Evolutionary conservation across 768 basidiomycete genomes (phyloP), one percentile per base, ranked within the genome.

Genomic region (Sarcodon aspratus): DNA sequence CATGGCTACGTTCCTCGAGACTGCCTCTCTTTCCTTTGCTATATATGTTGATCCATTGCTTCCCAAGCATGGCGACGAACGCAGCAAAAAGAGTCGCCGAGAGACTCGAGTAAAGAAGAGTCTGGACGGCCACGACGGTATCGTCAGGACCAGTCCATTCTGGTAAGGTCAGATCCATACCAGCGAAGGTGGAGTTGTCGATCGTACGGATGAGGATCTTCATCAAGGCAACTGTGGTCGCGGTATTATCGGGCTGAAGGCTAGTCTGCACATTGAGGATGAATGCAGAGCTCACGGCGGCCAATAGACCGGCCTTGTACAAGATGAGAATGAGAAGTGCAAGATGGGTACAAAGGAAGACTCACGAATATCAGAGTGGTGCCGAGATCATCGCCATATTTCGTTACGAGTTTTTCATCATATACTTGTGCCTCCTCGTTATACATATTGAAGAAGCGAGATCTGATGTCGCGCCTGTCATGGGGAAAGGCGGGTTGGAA

Each of bases 281-380:
- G 38, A 65, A 63, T 0, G 63, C 56, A 8, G 63, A 63, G 31
- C 58, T 17, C 9, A 59, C 56, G 9, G 56, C 59, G 7, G 63
- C 63, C 49, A 63, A 65, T 8, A 65, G 52, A 40, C 58, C 62
- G 6, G 63, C 62, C 63, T 63, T 50, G 4, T 9, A 9, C 27
- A 8, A 42, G 17, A 13, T 42, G 13, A 17, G 8, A 42, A 42
- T 8, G 11, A 6, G 13, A 37, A 10, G 7, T 2, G 13, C 7
- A 27, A 42, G 13, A 13, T 9, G 7, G n/a, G 40, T 42, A 42
- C 13, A 27, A 42, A 2, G 13, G 40, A 17, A 27, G 27, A 42
- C 40, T 15, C 40, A 42, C 40, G 40, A 42, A 42, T 8, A 42
- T 42, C 40, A 42, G 13, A 27, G 40, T 42, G 13, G 40, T 6